Base-by-base conservation (phyloP, 192 early-diverging fungal genomes). In the Gaertneriomyces semiglobifer region DNA sequence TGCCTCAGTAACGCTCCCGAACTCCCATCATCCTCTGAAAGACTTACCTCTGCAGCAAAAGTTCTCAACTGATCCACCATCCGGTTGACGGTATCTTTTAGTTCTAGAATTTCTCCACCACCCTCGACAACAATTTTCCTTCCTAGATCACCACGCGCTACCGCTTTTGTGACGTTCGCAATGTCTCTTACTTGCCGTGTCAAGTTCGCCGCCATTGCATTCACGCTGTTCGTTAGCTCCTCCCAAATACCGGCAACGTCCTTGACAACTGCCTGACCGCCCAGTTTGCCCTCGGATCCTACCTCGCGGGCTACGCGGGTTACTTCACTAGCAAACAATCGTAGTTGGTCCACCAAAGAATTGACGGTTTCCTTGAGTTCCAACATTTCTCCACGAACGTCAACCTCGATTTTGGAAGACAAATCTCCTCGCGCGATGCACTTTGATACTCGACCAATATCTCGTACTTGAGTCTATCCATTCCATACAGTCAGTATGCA, bases 321-420 rank as follows among this genome's bases (percentile, higher is more conserved):
- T n/a, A 82, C 80, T 71, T 90, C 89, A 1, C 74, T 60, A 1
- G 89, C 86, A 75, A 90, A 90, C 88, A 46, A 89, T 86, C 69
- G 61, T 41, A 90, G 68, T 52, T 87, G 88, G 57, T 86, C 86
- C 42, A 88, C 88, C 84, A 91, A 87, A 0, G 70, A 78, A 69
- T 91, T 91, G 50, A 91, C 87, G 1, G 86, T 88, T 14, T 82
- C 70, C 64, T 89, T 91, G 6, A 91, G 75, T 38, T 86, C 84
- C 1, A 77, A 58, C 71, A 91, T 89, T 67, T 88, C 88, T n/a
- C 90, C 88, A 44, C 77, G 75, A 9, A 82, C 78, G 14, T 84
- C 82, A 4, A 84, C 84, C 0, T 75, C 77, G 5, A 92, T 84
- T 33, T 79, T 78, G 48, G 76, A 75, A 46, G 76, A 81, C n/a